phyloP scores from a whole-genome alignment of 495 filamentous ascomycete species.

The Echria macrotheca region DNA sequence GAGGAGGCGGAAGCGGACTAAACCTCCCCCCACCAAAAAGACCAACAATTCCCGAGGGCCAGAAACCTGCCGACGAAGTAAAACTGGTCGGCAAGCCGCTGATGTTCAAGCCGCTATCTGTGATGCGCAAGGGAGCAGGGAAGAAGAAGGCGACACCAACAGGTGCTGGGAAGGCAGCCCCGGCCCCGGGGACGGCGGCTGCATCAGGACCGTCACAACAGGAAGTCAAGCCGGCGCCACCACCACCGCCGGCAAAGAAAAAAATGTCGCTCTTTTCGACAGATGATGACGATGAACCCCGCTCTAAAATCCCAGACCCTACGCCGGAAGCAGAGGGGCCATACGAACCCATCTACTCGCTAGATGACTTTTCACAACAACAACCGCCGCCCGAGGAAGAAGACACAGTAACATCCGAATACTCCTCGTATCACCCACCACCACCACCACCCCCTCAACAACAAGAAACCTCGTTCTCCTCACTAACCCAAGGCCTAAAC shows the following conservation, averaged over 20 bases:
- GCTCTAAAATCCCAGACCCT: not conserved
- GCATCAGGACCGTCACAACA: conserved; percentile 4
- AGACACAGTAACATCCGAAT: conserved; percentile 22
- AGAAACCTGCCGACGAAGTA: conserved; percentile 51
- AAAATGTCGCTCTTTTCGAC: conserved; percentile 44
- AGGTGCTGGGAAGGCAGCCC: not conserved
- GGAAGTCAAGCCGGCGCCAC: conserved; percentile 4
- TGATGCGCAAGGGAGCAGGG: conserved; percentile 50
- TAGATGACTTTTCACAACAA: too few species aligned
- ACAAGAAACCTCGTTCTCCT: conserved; percentile 46
- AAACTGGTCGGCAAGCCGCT: conserved; percentile 70
- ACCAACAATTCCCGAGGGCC: conserved; percentile 39
- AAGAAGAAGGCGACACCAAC: conserved; percentile 13
- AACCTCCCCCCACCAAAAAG: conserved; percentile 26
- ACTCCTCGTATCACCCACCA: conserved; percentile 24
- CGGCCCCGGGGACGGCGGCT: not conserved
- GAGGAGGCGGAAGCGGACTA: conserved; percentile 13
- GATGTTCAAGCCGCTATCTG: conserved; percentile 85
- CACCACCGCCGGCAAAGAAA: conserved; percentile 25
- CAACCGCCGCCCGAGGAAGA: not conserved
- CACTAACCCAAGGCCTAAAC: conserved; percentile 67
- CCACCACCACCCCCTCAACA: conserved; percentile 14
- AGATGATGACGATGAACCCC: conserved; percentile 25
- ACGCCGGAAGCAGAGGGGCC: conserved; percentile 15
- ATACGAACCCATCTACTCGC: conserved; percentile 41